Percentiles rank a stretch among this genome's conserved stretches.
These are phyloP conservation scores for Mortierella hygrophila DNA, from an alignment of 192 early-diverging fungal species.

Conservation along the genomic window DNA sequence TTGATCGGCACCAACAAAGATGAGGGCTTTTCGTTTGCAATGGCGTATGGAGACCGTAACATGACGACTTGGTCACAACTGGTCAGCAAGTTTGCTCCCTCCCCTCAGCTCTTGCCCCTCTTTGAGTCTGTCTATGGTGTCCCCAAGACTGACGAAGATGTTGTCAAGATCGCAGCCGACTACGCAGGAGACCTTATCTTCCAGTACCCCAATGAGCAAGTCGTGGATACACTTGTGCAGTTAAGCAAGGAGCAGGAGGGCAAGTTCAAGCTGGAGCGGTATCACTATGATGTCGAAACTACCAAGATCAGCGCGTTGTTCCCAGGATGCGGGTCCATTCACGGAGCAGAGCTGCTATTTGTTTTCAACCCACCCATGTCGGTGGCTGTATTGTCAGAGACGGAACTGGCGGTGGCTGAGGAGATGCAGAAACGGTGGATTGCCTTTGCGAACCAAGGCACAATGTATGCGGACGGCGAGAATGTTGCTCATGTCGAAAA, in stretches of 20 bases:
- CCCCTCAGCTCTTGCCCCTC: neutral
- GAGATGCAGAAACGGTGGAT: slow-evolving; percentile 41
- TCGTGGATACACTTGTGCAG: neutral
- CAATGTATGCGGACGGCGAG: neutral
- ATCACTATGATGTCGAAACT: slow-evolving; percentile 23
- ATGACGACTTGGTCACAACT: slow-evolving; percentile 20
- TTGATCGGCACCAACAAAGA: slow-evolving; percentile 43
- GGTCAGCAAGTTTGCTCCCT: slow-evolving; percentile 1
- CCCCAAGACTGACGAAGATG: slow-evolving; percentile 23
- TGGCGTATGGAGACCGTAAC: slow-evolving; percentile 4
- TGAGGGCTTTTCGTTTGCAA: slow-evolving; percentile 22
- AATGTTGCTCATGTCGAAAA: neutral
- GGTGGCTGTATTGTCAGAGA: neutral
- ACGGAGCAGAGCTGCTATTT: slow-evolving; percentile 25
- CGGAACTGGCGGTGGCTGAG: slow-evolving; percentile 13
- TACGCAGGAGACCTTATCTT: slow-evolving; percentile 14
- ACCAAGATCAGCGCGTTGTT: neutral
- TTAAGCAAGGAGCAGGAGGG: neutral
- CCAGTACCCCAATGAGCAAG: neutral
- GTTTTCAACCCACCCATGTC: slow-evolving; percentile 21
- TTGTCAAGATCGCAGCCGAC: neutral
- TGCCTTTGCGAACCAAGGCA: slow-evolving; percentile 24
- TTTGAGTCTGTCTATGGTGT: slow-evolving; percentile 23
- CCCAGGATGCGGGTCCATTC: slow-evolving; percentile 23
- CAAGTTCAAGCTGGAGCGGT: slow-evolving; percentile 3